These are phyloP conservation scores for Hypoxylon sp. DNA, from an alignment of 2,329 filamentous ascomycete genomes.

Conservation along the genomic window DNA sequence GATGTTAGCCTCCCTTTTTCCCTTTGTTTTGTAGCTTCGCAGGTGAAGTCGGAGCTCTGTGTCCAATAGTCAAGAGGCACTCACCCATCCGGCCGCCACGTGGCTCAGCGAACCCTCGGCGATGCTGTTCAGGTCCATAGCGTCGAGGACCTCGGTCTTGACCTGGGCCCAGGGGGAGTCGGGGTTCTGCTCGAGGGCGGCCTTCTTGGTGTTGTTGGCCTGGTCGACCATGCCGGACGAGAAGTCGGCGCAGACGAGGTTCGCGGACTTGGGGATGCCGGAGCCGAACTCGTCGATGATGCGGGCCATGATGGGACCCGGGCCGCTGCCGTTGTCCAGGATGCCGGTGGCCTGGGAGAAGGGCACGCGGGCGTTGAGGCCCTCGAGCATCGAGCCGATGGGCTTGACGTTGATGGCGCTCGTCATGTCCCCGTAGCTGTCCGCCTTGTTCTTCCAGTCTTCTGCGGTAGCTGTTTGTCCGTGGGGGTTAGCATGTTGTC, in stretches of 20 bases:
- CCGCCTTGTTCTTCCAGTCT: background rate
- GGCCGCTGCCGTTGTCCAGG: conserved; percentile 3
- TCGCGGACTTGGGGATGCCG: background rate
- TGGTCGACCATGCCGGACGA: conserved; percentile 6
- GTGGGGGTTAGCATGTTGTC: background rate
- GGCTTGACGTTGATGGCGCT: background rate
- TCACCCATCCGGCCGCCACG: conserved; percentile 3
- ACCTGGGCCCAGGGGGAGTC: conserved; percentile 2
- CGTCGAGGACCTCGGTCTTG: conserved; percentile 1
- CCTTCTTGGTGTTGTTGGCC: conserved; percentile 6
- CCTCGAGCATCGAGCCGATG: background rate
- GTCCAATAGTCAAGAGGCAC: background rate
- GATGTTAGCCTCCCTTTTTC: background rate
- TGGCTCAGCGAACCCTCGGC: conserved; percentile 3
- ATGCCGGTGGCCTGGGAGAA: background rate
- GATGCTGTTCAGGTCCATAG: conserved; percentile 10
- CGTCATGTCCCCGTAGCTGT: background rate
- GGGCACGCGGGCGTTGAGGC: conserved; percentile 1
- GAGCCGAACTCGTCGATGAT: conserved; percentile 1
- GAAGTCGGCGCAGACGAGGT: conserved; percentile 1
- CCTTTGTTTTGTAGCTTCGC: too few species aligned
- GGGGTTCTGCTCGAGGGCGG: background rate
- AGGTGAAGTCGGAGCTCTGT: background rate
- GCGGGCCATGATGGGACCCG: conserved; percentile 1
- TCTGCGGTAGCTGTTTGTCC: background rate